phyloP scores from a whole-genome alignment of 176 grass and related monocot genomes.

The Tillandsia leiboldiana region DNA sequence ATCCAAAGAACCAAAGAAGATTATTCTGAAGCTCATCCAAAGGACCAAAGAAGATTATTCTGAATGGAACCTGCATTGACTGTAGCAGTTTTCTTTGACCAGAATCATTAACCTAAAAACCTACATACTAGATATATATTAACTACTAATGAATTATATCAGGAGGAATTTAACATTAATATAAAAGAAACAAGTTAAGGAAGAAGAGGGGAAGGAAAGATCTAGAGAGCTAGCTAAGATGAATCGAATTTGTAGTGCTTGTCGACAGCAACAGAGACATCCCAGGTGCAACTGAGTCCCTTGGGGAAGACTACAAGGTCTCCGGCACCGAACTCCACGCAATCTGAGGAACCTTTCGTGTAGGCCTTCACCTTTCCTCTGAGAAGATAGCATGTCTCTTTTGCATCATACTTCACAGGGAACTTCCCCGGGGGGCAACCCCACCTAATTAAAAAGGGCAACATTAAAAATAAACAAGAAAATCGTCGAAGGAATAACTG shows the following conservation, averaged over 20 bases:
- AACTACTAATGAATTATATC: too few relatives aligned
- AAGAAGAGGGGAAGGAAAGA: not conserved
- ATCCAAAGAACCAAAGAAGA: too few relatives aligned
- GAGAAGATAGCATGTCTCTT: conserved; percentile 81
- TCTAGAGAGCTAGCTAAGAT: conserved; percentile 24
- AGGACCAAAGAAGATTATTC: too few relatives aligned
- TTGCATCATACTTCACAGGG: conserved; percentile 70
- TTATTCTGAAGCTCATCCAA: too few relatives aligned
- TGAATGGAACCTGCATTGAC: too few relatives aligned
- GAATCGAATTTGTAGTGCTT: conserved; percentile 96
- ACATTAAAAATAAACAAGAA: conserved; percentile 5
- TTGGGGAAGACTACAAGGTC: conserved; percentile 90
- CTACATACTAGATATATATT: too few relatives aligned
- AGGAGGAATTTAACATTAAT: too few relatives aligned
- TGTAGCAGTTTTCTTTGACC: too few relatives aligned
- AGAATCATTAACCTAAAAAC: too few relatives aligned
- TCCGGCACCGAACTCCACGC: conserved; percentile 78
- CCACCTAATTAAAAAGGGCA: conserved; percentile 29
- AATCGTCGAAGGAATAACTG: not conserved
- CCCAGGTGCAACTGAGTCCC: conserved; percentile 89
- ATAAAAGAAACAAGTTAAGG: not conserved
- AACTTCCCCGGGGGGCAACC: conserved; percentile 75
- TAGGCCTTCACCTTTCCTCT: conserved; percentile 70
- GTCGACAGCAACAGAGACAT: conserved; percentile 60
- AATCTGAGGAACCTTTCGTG: conserved; percentile 61